Percentiles rank a stretch among this genome's conserved stretches.
Evolutionary conservation across 768 basidiomycete genomes (phyloP).

Genomic region (Omphalotus guepiniiformis): DNA sequence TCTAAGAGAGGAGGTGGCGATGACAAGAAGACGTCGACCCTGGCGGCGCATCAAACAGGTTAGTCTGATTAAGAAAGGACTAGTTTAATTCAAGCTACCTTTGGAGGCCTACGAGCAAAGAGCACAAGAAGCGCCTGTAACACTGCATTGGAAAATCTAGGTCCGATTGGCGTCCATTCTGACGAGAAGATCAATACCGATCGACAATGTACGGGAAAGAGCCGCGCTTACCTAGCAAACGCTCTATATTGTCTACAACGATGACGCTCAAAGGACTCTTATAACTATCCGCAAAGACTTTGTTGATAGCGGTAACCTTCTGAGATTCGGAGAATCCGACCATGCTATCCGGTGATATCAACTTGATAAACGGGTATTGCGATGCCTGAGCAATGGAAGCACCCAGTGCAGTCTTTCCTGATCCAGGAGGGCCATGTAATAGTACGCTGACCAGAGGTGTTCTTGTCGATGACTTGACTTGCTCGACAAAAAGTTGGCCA

Average conservation of each 20-base stretch:
- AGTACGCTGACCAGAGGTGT: constrained; percentile 91
- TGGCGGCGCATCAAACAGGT: too few relatives aligned
- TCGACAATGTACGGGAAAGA: background rate
- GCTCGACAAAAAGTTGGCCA: constrained; percentile 86
- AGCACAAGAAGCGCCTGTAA: constrained; percentile 88
- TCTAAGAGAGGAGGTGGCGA: constrained; percentile 89
- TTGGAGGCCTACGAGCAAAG: constrained; percentile 85
- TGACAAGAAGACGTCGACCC: constrained; percentile 87
- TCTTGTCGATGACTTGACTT: constrained; percentile 84
- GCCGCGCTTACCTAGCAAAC: constrained; percentile 74
- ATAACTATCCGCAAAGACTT: constrained; percentile 92
- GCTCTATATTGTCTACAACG: constrained; percentile 92
- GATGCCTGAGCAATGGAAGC: constrained; percentile 92
- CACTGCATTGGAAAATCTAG: constrained; percentile 93
- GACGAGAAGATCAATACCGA: background rate
- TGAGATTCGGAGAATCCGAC: constrained; percentile 91
- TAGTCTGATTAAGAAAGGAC: too few relatives aligned
- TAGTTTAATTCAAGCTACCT: constrained; percentile 45
- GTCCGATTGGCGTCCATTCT: constrained; percentile 98
- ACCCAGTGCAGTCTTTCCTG: constrained; percentile 93
- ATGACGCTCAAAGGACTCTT: constrained; percentile 97
- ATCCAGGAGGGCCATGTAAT: constrained; percentile 83
- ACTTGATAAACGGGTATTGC: constrained; percentile 96
- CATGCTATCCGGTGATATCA: constrained; percentile 95
- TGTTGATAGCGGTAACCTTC: constrained; percentile 88